Base-by-base conservation (phyloP, 73 alveolate genomes). In the Urostyla sp. region DNA sequence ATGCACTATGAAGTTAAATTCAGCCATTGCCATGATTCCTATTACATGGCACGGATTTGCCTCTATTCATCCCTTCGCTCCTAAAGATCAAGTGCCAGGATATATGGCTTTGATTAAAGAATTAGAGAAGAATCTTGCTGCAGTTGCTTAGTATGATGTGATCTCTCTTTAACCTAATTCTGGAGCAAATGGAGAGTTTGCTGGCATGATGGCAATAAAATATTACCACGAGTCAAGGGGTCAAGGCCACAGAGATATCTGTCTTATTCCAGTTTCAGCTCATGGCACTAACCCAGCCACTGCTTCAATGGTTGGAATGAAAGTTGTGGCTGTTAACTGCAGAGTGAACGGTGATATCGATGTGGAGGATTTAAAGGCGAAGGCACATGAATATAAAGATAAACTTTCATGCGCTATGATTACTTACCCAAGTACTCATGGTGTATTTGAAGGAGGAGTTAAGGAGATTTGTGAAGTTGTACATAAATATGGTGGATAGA, bases 241-340 rank as follows among this genome's bases (percentile, higher is more conserved):
- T 5, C 84, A 95, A 37, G 74, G 72, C 66, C 73, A 51, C 75
- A 75, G 99, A 53, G 87, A 86, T 72, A 81, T 94, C 72, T 95
- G 99, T 85, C 79, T 95, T 67, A 94, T 95, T 72, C 99, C 99
- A 8, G 79, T 63, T 51, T 89, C 95, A 21, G 98, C 99, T 23
- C 99, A 95, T 55, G 99, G 99, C 24, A 95, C 99, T 31, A 95
- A 95, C 76, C 99, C 99, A 43, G 99, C 99, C 43, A 45, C 94
- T 35, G 98, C 98, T 31, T 93, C 79, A 1, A 60, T 94, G 16
- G 84, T 93, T 48, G 95, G 95, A 40, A 77, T 94, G 91, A 88
- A 57, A 36, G 75, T 93, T 54, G 94, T 88, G 46, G 87, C 88
- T 6, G 96, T 93, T 3, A 77, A 60, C 24, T 63, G 91, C 54